phyloP scores from a whole-genome alignment of 2,329 filamentous ascomycete genomes.

The Colletotrichum brevisporum region DNA sequence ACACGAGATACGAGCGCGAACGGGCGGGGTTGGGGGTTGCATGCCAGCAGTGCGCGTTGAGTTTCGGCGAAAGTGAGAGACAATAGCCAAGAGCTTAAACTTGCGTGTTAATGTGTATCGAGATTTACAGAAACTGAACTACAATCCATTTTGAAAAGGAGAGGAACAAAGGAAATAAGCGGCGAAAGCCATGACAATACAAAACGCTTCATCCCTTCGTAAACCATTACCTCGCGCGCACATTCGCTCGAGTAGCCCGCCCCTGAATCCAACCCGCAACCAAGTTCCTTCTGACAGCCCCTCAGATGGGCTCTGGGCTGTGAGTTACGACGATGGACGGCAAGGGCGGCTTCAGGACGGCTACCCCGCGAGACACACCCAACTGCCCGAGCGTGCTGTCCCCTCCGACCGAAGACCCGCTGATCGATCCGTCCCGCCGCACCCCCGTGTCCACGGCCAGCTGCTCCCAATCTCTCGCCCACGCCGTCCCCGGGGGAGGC shows the following conservation, averaged over 20 bases:
- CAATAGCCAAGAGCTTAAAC: background rate
- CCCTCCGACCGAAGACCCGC: slow-evolving; percentile 28
- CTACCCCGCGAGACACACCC: background rate
- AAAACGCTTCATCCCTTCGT: slow-evolving; percentile 1
- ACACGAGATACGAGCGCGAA: background rate
- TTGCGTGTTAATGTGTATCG: background rate
- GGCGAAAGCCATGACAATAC: background rate
- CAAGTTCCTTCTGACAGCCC: background rate
- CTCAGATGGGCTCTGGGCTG: slow-evolving; percentile 26
- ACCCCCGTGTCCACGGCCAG: slow-evolving; percentile 39
- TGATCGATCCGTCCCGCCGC: slow-evolving; percentile 34
- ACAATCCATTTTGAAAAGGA: background rate
- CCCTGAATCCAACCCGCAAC: background rate
- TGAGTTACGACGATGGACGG: slow-evolving; percentile 40
- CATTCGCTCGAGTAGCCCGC: background rate
- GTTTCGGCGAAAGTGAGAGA: background rate
- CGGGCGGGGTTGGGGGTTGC: no score
- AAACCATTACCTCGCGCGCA: slow-evolving; percentile 4
- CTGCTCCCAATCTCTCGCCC: slow-evolving; percentile 41
- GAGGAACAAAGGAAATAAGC: background rate
- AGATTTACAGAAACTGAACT: background rate
- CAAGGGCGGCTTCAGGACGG: slow-evolving; percentile 27
- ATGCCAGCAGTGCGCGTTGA: background rate
- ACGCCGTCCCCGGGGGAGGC: slow-evolving; percentile 40
- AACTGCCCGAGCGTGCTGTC: slow-evolving; percentile 16